These are phyloP conservation scores for Leucaena leucocephala DNA, from an alignment of 306 rosid genomes.

Conservation along the genomic window DNA sequence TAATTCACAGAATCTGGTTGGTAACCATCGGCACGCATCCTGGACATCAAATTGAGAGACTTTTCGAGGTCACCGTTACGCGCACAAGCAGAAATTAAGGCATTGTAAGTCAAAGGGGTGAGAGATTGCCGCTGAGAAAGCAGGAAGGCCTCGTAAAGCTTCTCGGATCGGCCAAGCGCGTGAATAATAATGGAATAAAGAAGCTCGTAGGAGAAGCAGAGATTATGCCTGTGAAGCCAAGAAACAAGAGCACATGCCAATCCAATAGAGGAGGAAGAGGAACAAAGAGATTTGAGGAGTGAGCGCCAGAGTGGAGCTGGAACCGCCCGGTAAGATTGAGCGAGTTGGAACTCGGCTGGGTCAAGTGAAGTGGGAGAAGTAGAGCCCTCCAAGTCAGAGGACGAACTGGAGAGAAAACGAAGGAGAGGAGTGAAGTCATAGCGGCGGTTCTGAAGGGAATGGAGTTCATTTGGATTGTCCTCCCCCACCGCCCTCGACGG, in stretches of 20 bases:
- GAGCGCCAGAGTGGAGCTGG: conserved; percentile 69
- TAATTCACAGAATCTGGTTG: conserved; percentile 63
- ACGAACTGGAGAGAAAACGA: conserved; percentile 44
- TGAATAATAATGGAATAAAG: conserved; percentile 75
- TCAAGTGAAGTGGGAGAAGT: conserved; percentile 56
- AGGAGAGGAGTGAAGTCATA: conserved; percentile 65
- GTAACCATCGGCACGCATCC: conserved; percentile 68
- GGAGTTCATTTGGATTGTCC: conserved; percentile 37
- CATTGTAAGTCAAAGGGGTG: conserved; percentile 68
- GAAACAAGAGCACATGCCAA: conserved; percentile 64
- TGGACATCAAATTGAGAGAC: conserved; percentile 68
- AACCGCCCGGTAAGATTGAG: conserved; percentile 65
- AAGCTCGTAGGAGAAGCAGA: conserved; percentile 69
- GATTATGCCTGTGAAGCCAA: conserved; percentile 69
- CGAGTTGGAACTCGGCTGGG: conserved; percentile 58
- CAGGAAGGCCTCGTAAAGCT: conserved; percentile 71
- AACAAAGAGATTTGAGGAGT: conserved; percentile 65
- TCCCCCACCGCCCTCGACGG: conserved; percentile 39
- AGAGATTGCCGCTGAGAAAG: conserved; percentile 62
- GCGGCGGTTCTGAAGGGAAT: conserved; percentile 43
- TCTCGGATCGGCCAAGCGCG: conserved; percentile 72
- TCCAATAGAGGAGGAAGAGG: conserved; percentile 53
- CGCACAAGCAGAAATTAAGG: conserved; percentile 67
- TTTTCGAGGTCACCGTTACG: conserved; percentile 67
- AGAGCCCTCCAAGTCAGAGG: conserved; percentile 7